Base-by-base conservation (phyloP, 2,329 filamentous ascomycete species). In the Volutella citrinella region DNA sequence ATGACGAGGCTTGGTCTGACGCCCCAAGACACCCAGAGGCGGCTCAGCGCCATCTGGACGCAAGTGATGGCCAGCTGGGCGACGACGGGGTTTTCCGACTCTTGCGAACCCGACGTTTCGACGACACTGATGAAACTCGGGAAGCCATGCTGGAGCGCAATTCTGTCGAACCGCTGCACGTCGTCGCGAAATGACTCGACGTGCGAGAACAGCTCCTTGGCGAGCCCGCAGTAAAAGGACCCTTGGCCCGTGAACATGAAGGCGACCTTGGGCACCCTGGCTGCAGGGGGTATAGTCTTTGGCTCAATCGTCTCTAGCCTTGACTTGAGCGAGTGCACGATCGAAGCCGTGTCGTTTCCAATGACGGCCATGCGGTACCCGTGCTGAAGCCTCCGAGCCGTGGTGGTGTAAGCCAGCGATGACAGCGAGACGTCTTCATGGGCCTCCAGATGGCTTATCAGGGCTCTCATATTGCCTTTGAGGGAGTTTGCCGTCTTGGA, bases 341-440 rank as follows among this genome's bases (percentile, higher is more conserved):
- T 35, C 2, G 42, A 40, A 3, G 27, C 4, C 5, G 32, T 12
- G 9, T 46, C 40, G 10, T 40, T 33, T 2, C 45, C 70, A 5
- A 64, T 56, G 26, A 74, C 65, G 25, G 66, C 70, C 55, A 77
- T 67, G 27, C 76, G 69, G 63, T 70, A 76, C 46, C 70, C 65
- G 55, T 80, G 73, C 43, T 83, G 80, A 10, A 78, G 72, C 27
- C 74, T 72, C 15, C 81, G 72, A 11, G 83, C 84, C 5, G 81
- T 85, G 1, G 78, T 80, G 2, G 79, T 82, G 57, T 86, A 87
- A 0, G 81, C 74, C 3, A 87, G 59, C 39, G 77, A 66, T 3
- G 72, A 65, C 69, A 84, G 54, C 0, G 70, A 67, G 2, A 68
- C 67, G 6, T 72, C 64, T 4, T 72, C 66, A 24, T 72, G 65